Evolutionary conservation across 441 rosid species (phyloP), one percentile per base, ranked within the genome.

Genomic region (Gossypium schwendimanii): DNA sequence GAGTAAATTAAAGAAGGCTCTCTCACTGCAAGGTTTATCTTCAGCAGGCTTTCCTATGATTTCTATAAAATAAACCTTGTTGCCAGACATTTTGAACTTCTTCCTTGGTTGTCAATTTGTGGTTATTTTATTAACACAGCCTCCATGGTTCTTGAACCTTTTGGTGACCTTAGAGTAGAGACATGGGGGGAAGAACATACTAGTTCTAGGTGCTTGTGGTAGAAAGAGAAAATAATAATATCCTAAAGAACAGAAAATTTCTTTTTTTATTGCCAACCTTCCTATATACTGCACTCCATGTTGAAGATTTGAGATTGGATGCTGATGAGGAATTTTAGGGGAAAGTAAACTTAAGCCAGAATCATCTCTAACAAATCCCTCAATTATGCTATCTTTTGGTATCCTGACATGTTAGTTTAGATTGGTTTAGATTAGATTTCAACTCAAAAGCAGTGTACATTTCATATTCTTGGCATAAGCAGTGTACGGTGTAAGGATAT

Each of bases 371-470:
- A 44, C 54, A 21, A 64, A 64, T 5, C 24, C n/a, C 20, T 6
- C 36, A 21, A 44, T 44, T 52, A 21, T 44, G 69, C 54, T 44
- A 12, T 44, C 54, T 64, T 44, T 20, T 64, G 17, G 54, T 20
- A 45, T 39, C 50, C 50, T 63, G 15, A 36, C 49, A 5, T 63
- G 68, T 63, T 39, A 63, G 12, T 24, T 44, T 20, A n/a, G 31
- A 12, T 64, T 64, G 33, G 36, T 61, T 33, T 61, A 61, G 21
- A 61, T n/a, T 61, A 31, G 20, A 21, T 64, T 64, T 64, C 69
- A 41, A 18, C 33, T 44, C 45, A 72, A 53, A 65, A 73, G 52
- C 31, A 67, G 54, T 62, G 4, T 69, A 11, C 36, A 33, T 41
- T 52, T 7, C 11, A 28, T 52, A 14, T 36, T 17, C 47, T 52